Base-by-base conservation (phyloP, 768 basidiomycete genomes). In the Kwoniella sp. region DNA sequence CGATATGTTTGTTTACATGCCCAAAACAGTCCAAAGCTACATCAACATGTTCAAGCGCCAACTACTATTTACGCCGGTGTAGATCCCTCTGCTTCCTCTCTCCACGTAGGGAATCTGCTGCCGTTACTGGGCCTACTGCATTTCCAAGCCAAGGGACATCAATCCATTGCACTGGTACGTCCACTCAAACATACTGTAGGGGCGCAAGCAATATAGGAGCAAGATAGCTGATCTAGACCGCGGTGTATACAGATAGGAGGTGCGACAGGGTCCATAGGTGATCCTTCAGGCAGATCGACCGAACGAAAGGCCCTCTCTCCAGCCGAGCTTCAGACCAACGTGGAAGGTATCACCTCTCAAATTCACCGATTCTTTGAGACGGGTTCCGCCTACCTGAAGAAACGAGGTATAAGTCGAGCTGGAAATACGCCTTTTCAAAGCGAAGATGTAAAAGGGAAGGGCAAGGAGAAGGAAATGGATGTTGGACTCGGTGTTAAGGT, bases 211-310 rank as follows among this genome's bases (percentile, higher is more conserved):
- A n/a, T n/a, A n/a, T n/a, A n/a, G n/a, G n/a, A n/a, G n/a, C n/a
- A n/a, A n/a, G n/a, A n/a, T n/a, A n/a, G n/a, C n/a, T n/a, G n/a
- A n/a, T n/a, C n/a, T n/a, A n/a, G n/a, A n/a, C n/a, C n/a, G n/a
- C 13, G 26, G 36, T 49, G 0, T 21, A 10, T 25, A 51, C 15
- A 98, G 95, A 90, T 97, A 77, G 95, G 96, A 30, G 93, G 92
- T 0, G 94, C 92, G 9, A 98, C 95, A 0, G 96, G 92, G 9
- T 87, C 89, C n/a, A 88, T 99, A 49, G 96, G 96, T 6, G 96
- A 99, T 76, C 96, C 96, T 8, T 95, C 94, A 3, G 95, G 96
- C 1, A 85, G 94, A 36, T 84, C 85, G 4, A 86, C 86, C 0
- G 95, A 96, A 80, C 87, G 96, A 22, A 85, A 87, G 58, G 83